Evolutionary conservation across 805 yeast species (phyloP), one percentile per base, ranked within the genome.

Genomic region (Spathaspora boniae): DNA sequence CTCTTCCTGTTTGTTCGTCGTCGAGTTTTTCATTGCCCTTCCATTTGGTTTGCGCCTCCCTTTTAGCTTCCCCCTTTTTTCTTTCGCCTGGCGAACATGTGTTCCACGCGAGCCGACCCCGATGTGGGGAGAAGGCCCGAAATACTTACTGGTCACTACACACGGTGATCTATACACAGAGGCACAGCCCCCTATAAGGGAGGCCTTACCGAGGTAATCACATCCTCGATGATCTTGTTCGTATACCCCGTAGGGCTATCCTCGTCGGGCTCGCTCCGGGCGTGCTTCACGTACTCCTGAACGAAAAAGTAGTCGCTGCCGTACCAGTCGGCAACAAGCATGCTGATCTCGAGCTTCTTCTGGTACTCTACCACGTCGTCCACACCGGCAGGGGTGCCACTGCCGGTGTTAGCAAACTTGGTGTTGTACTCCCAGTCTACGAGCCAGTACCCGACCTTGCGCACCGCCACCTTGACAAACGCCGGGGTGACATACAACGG

Each of bases 271-370:
- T 28, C 32, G 6, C 58, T 44, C 20, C 39, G 38, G 26, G 49
- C 44, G 24, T 42, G 39, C 12, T 45, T 39, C 27, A 67, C 30
- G 40, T 56, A 67, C 28, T 46, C 41, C 37, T 52, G 45, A 6
- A 58, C 68, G 30, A 50, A 52, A 5, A 44, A 37, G 60, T 65
- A 64, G 26, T 65, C 71, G 27, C 69, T 56, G 3, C 70, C 73
- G 34, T 60, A 64, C 72, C 72, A 67, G 37, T 62, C 70, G 2
- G 69, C 73, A 1, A 65, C 55, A 9, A 67, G 48, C 44, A 64
- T 58, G 31, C 50, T 51, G 12, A 65, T 48, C 29, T 60, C 60
- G 7, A 56, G 26, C 18, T 51, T 38, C 16, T 53, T 49, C 16
- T 43, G 43, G 25, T 38, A 35, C n/a, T 48, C 52, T 7, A 29